phyloP scores from a whole-genome alignment of 805 yeast genomes.

The Danielia reshetovae region DNA sequence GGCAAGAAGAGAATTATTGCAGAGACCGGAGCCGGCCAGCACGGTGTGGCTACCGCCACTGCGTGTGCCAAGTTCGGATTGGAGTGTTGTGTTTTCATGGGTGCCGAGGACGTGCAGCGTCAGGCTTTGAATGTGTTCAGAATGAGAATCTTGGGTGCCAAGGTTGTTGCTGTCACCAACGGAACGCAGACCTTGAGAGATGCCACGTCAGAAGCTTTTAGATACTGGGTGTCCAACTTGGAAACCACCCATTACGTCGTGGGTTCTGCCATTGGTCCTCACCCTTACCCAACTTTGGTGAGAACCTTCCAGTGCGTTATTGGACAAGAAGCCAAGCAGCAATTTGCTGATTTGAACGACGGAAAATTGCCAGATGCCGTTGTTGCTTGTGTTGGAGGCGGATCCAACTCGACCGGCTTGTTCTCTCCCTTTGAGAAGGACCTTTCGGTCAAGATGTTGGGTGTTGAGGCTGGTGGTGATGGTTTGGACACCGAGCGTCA shows the following conservation, averaged over 20 bases:
- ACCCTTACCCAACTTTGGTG: conserved; percentile 96
- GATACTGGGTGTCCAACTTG: conserved; percentile 90
- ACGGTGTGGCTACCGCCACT: conserved; percentile 90
- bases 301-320: conserved; percentile 97
- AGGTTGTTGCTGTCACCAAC: conserved; percentile 86
- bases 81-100: conserved; percentile 94
- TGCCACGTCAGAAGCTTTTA: conserved; percentile 95
- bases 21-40: conserved; percentile 93
- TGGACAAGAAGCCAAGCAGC: conserved; percentile 91
- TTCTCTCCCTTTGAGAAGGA: conserved; percentile 92
- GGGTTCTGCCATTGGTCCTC: conserved; percentile 99
- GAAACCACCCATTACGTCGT: conserved; percentile 89
- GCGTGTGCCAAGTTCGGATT: conserved; percentile 92
- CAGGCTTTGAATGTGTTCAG: conserved; percentile 98
- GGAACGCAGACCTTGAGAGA: conserved; percentile 97
- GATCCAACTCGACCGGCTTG: conserved; percentile 94
- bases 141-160: conserved; percentile 95
- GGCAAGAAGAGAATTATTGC: conserved; percentile 79
- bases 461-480: conserved; percentile 99
- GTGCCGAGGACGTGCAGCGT: conserved; percentile 98
- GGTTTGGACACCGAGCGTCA: conserved; percentile 87
- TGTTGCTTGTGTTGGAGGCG: conserved; percentile 99
- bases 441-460: conserved; percentile 69
- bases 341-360: conserved; percentile 71
- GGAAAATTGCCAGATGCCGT: conserved; percentile 89